Percentiles rank a stretch among this genome's conserved stretches.
phyloP scores from a whole-genome alignment of 163 green algal species.

The Scenedesmus sp. region DNA sequence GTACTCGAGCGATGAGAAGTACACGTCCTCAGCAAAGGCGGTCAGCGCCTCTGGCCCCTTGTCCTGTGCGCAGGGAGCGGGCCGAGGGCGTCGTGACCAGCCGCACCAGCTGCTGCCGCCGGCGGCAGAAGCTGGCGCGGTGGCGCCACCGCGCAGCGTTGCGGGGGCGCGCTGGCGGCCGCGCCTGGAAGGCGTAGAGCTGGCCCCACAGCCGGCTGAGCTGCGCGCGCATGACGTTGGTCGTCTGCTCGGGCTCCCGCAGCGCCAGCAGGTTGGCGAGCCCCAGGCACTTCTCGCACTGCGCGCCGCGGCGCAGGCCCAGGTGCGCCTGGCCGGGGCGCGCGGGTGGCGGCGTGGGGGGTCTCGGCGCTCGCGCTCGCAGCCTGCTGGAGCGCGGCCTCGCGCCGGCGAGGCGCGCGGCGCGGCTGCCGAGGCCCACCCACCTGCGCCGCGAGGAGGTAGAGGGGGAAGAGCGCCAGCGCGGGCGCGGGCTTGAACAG shows the following conservation, averaged over 20 bases:
- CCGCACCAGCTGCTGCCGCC: not conserved
- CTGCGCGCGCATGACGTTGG: conserved; percentile 76
- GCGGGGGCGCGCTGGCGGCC: no score
- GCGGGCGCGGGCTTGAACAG: conserved; percentile 80
- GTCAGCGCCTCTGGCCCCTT: conserved; percentile 67
- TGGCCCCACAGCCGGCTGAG: conserved; percentile 81
- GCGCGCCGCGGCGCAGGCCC: conserved; percentile 67
- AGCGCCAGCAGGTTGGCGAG: conserved; percentile 80
- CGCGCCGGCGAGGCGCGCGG: no score
- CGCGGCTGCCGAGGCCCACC: no score
- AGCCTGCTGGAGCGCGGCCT: no score
- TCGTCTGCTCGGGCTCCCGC: conserved; percentile 73
- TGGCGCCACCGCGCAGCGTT: not conserved
- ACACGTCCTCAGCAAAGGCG: conserved; percentile 83
- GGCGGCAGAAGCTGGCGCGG: not conserved
- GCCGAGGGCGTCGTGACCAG: no score
- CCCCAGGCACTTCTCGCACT: conserved; percentile 81
- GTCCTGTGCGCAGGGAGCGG: conserved; percentile 45
- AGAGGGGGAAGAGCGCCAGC: conserved; percentile 86
- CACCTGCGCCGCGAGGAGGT: conserved; percentile 81
- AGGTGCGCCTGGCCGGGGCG: conserved; percentile 63
- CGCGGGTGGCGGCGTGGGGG: no score
- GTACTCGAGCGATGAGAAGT: conserved; percentile 79
- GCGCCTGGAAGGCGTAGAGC: conserved; percentile 73
- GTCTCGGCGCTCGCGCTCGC: no score